Conservation (phyloP, 371 early-diverging fungal genomes). For the Batrachochytrium dendrobatidis region DNA sequence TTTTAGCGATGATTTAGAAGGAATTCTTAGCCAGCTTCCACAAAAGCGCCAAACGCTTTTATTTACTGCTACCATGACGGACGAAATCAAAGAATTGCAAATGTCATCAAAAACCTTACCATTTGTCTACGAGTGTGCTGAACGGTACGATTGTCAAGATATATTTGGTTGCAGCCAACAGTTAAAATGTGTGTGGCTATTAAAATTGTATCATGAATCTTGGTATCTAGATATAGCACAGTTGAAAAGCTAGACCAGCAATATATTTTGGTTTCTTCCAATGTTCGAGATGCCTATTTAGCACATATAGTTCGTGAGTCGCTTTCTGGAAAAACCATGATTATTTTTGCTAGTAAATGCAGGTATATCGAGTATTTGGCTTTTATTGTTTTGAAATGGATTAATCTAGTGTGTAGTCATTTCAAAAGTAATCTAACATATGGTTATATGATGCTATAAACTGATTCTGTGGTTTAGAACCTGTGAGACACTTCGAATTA, state of each 20-base stretch:
- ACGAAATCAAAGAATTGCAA: slow-evolving; percentile 58
- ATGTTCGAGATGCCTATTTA: slow-evolving; percentile 87
- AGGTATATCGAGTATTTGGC: slow-evolving; percentile 15
- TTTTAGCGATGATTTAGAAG: slow-evolving; percentile 76
- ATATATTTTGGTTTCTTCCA: slow-evolving; percentile 89
- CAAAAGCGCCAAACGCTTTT: slow-evolving; percentile 81
- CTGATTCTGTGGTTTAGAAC: too few relatives aligned
- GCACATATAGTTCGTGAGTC: slow-evolving; percentile 65
- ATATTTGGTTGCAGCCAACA: background rate
- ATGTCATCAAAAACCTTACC: slow-evolving; percentile 42
- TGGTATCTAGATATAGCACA: slow-evolving; percentile 51
- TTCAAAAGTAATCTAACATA: background rate
- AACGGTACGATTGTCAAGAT: slow-evolving; percentile 21
- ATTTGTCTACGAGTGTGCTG: slow-evolving; percentile 75
- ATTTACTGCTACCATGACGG: slow-evolving; percentile 96
- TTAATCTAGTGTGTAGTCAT: background rate
- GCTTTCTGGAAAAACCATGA: slow-evolving; percentile 69
- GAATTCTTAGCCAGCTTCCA: slow-evolving; percentile 72
- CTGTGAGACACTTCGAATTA: slow-evolving; percentile 71
- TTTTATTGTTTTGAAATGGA: background rate
- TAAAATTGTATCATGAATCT: slow-evolving; percentile 6
- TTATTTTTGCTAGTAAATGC: slow-evolving; percentile 86
- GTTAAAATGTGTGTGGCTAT: slow-evolving; percentile 3
- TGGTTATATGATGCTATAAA: background rate
- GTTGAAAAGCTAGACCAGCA: slow-evolving; percentile 82